Base-by-base conservation (phyloP, 495 filamentous ascomycete genomes). In the Schizothecium vesticola region DNA sequence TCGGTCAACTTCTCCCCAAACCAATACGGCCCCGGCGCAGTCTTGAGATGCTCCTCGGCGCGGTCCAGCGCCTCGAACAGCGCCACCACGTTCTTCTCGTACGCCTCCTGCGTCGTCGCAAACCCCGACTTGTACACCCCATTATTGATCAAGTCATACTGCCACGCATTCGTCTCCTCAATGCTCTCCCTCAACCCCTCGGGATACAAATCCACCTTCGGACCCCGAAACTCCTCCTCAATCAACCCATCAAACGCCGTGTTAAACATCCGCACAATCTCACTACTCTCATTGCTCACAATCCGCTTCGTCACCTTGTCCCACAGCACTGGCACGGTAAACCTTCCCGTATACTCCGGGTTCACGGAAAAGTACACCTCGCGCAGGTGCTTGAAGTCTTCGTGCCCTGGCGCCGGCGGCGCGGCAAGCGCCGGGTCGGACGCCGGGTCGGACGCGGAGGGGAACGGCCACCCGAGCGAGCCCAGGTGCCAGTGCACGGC, bases 271-370 rank as follows among this genome's bases (percentile, higher is more conserved):
- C 90, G 78, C 66, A 95, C 87, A 70, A 96, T 92, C 82, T 96
- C 92, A 68, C 86, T 86, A 71, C 89, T 92, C 83, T 96, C 92
- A 70, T 96, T 96, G 77, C 85, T 93, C 67, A 94, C 92, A 68
- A 94, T 91, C 25, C 84, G 88, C 67, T 87, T 82, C 59, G 78
- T 78, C 79, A 90, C 88, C 74, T 84, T 91, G 76, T 96, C 92
- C 81, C 88, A 95, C 25, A 96, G 81, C 28, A 87, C 84, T 3
- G 92, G 92, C 8, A 96, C 91, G 1, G 92, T 95, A 75, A 89
- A 95, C 25, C 91, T 81, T 2, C 90, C 91, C 57, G 84, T 79
- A 73, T 94, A 96, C 33, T 85, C 78, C 0, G 87, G 84, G 72
- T 93, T 83, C 8, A 87, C 86, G 28, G 84, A 79, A 70, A 90